phyloP scores from a whole-genome alignment of 139 green algal genomes.

The Tetraselmis striata region DNA sequence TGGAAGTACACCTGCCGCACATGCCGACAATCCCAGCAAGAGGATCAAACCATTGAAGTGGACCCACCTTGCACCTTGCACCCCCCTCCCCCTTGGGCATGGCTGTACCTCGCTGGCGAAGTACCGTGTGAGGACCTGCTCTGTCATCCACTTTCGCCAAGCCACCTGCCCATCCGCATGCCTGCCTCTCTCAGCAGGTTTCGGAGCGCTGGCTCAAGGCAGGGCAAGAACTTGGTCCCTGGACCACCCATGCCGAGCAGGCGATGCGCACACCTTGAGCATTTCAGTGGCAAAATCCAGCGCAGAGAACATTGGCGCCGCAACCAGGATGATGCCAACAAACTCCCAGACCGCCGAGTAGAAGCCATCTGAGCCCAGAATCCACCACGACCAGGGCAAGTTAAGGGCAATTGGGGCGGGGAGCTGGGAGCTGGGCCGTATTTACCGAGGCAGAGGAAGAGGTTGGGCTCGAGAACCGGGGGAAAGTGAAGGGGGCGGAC shows the following conservation, averaged over 20 bases:
- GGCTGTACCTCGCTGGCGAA: neutral
- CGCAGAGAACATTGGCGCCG: constrained; percentile 50
- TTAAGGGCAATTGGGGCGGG: no score
- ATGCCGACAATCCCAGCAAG: no score
- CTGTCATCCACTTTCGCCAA: neutral
- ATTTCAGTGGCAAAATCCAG: constrained; percentile 19
- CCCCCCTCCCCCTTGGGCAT: no score
- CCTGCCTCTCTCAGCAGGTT: no score
- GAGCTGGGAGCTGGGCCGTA: no score
- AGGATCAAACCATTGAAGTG: no score
- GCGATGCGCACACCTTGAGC: neutral
- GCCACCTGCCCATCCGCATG: neutral
- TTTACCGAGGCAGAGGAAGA: neutral
- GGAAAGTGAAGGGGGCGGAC: neutral
- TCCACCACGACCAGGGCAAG: no score
- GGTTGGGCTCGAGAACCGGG: neutral
- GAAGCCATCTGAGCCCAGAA: constrained; percentile 56
- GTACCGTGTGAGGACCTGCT: neutral
- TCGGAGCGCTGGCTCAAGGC: no score
- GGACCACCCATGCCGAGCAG: no score
- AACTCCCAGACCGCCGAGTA: constrained; percentile 51
- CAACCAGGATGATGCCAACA: constrained; percentile 56
- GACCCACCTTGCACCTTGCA: no score
- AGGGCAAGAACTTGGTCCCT: no score
- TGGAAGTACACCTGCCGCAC: neutral